These are phyloP conservation scores for Penicillium nucicola DNA, from an alignment of 495 filamentous ascomycete species.

Conservation along the genomic window DNA sequence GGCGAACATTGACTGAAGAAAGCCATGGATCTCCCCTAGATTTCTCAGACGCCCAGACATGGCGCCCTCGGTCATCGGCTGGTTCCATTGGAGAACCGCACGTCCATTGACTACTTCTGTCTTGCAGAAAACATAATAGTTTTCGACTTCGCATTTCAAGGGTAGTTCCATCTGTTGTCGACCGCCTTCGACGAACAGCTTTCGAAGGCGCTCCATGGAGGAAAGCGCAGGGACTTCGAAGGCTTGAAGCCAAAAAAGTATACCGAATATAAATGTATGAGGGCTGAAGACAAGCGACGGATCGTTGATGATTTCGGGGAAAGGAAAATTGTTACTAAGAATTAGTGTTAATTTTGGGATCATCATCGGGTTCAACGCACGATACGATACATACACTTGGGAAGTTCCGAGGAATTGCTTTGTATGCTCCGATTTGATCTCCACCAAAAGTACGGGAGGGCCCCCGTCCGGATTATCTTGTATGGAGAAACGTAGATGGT, in stretches of 20 bases:
- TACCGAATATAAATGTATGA: conserved; percentile 21
- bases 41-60: conserved; percentile 18
- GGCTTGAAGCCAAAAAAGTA: conserved; percentile 17
- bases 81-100: conserved; percentile 8
- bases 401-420: conserved; percentile 20
- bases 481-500: conserved; percentile 19
- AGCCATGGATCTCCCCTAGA: conserved; percentile 24
- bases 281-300: conserved; percentile 24
- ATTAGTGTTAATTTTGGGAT: conserved; percentile 2
- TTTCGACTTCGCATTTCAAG: conserved; percentile 14
- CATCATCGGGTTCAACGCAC: background rate
- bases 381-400: conserved; percentile 16
- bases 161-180: conserved; percentile 19
- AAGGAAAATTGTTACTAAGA: conserved; percentile 21
- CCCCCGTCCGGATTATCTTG: conserved; percentile 17
- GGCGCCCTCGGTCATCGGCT: conserved; percentile 11
- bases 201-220: conserved; percentile 22
- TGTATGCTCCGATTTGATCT: conserved; percentile 16
- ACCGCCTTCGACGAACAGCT: conserved; percentile 13
- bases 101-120: conserved; percentile 10
- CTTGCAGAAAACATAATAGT: conserved; percentile 24
- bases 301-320: conserved; percentile 27
- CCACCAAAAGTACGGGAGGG: conserved; percentile 17
- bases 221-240: conserved; percentile 16
- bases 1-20: conserved; percentile 17